Base-by-base conservation (phyloP, 1,284 basidiomycete species). In the Ceratobasidium sp. region DNA sequence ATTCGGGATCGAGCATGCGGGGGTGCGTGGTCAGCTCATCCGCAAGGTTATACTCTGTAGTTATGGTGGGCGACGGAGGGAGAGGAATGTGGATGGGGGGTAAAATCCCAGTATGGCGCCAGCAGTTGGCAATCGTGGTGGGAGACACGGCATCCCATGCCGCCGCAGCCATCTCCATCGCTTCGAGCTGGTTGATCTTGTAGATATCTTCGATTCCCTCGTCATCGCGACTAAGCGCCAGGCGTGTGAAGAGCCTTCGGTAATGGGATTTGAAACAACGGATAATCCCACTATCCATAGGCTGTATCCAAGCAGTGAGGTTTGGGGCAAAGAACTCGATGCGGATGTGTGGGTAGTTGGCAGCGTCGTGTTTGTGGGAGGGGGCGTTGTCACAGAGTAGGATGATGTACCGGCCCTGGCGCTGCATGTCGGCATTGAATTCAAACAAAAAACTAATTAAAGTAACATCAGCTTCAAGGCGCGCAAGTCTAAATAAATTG, bases 261-360 rank as follows among this genome's bases (percentile, higher is more conserved):
- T 74, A 72, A 21, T 74, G 57, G 6, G 73, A n/a, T 47, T 74
- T 74, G 59, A 72, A 74, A 3, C 21, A 55, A 43, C 47, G 21
- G 52, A 74, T 63, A 23, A 72, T 72, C 6, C 73, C 58, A 9
- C 43, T 43, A 47, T 74, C 59, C 38, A 74, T 30, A 26, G 69
- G 73, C 58, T 74, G 73, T 14, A 73, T 52, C 18, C 28, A 47
- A 11, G 49, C 41, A 11, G 66, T 73, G 7, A 73, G 71, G 41
- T 73, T 73, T 14, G 73, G 50, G 6, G 50, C 21, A 9, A 73
- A 41, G 30, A 26, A 46, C 43, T 70, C 41, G 28, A 71, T 23
- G 49, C 18, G 35, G 9, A 58, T n/a, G 7, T n/a, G 13, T 11
- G 55, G 32, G 21, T 55, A 35, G 41, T 43, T 16, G 38, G 41